Conservation (phyloP, 768 basidiomycete genomes). For the Rhodotorula graminis region DNA sequence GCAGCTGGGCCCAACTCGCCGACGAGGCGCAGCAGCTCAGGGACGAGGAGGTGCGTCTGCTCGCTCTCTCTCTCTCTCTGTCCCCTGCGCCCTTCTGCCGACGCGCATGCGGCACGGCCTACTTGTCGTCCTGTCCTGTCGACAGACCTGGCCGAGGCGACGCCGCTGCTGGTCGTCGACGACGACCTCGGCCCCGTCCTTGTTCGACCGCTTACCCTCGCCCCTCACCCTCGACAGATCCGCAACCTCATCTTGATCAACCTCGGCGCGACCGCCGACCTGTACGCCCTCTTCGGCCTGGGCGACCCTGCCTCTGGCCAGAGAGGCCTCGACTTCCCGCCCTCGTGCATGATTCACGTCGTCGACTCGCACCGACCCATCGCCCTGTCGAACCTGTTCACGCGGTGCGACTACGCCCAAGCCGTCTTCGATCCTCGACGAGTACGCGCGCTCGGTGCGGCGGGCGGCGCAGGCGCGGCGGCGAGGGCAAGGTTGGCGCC, state of each 20-base stretch:
- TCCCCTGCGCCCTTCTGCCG: too few relatives aligned
- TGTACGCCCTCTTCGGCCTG: constrained; percentile 56
- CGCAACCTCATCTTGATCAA: constrained; percentile 87
- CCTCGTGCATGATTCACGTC: constrained; percentile 71
- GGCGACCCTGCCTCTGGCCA: constrained; percentile 38
- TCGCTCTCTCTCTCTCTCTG: too few relatives aligned
- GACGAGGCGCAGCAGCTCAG: constrained; percentile 62
- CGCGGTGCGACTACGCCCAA: constrained; percentile 41
- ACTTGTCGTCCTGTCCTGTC: too few relatives aligned
- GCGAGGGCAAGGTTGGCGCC: background rate
- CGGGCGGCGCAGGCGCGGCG: constrained; percentile 53
- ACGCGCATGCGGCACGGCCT: too few relatives aligned
- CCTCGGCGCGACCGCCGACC: constrained; percentile 81
- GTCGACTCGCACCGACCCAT: constrained; percentile 90
- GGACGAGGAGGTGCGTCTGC: constrained; percentile 51
- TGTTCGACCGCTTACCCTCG: too few relatives aligned
- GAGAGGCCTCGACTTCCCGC: constrained; percentile 56
- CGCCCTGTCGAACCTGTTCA: constrained; percentile 80
- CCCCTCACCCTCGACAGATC: constrained; percentile 54
- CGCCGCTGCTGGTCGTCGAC: too few relatives aligned
- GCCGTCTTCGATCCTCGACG: constrained; percentile 33
- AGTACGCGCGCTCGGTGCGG: background rate
- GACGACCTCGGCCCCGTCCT: too few relatives aligned
- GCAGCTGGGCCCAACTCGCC: constrained; percentile 73
- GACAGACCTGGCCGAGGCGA: too few relatives aligned